Evolutionary conservation across 148 eudicot species (phyloP), one percentile per base, ranked within the genome.

Genomic region (Dianthus caryophyllus): DNA sequence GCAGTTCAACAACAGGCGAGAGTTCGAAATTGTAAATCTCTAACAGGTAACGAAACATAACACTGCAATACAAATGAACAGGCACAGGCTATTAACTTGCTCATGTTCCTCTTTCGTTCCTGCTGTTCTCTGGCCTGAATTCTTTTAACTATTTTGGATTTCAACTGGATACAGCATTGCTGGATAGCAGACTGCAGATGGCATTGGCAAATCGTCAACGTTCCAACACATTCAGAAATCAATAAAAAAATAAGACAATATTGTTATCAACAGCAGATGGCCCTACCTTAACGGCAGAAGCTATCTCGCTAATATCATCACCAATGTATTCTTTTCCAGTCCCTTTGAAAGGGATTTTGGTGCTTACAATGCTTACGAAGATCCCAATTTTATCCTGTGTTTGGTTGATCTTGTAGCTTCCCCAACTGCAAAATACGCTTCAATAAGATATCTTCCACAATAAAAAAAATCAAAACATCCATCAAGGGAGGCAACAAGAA

Each of bases 271-370:
- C 26, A 64, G 29, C 33, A 21, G 50, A 63, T 44, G 52, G 73
- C 73, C 27, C 33, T 63, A 95, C 99, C 96, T 95, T 95, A 39
- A 95, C 97, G 20, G 99, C 99, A 68, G 91, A 76, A 55, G 91
- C 89, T 75, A 95, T 90, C 77, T 95, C 99, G 72, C 85, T 88
- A 61, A 95, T 95, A 68, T 95, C 99, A 81, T 95, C 96, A 72
- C 99, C 99, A 73, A 95, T 95, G 75, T 95, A 95, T 77, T 95
- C 99, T 82, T 95, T 95, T 75, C 99, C 99, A 9, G 99, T 95
- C 55, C 99, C 99, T 84, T 95, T 95, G 49, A 95, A 95, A 59
- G 99, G 99, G 60, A 95, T 85, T 82, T 95, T 95, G 49, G 99
- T 95, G 82, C 99, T 95, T 12, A 95, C 99, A 69, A 95, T 90